Evolutionary conservation across 805 yeast species (phyloP).

Genomic region (Wickerhamiella azyma): DNA sequence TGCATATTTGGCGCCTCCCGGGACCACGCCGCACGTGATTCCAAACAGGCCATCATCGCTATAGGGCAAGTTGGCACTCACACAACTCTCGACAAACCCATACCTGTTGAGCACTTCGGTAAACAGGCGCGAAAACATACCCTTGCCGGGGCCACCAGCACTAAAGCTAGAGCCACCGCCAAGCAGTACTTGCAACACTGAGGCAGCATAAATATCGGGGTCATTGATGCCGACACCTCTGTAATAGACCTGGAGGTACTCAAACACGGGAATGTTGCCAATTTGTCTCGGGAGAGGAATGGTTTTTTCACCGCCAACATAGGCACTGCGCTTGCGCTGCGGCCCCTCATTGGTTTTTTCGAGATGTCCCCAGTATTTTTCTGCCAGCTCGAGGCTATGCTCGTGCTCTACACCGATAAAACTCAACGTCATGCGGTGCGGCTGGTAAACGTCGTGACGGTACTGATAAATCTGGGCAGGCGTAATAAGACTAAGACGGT

Average conservation of each 20-base stretch:
- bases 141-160: slow-evolving; percentile 99
- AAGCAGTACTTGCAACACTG: slow-evolving; percentile 73
- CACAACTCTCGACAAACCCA: slow-evolving; percentile 80
- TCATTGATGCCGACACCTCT: slow-evolving; percentile 75
- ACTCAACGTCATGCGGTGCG: slow-evolving; percentile 72
- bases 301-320: slow-evolving; percentile 47
- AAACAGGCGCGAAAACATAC: slow-evolving; percentile 91
- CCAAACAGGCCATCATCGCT: slow-evolving; percentile 88
- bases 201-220: slow-evolving; percentile 81
- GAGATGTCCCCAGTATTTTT: slow-evolving; percentile 54
- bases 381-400: slow-evolving; percentile 49
- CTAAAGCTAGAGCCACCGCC: slow-evolving; percentile 98
- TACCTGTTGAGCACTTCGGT: slow-evolving; percentile 83
- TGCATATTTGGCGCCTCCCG: slow-evolving; percentile 72
- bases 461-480: slow-evolving; percentile 43
- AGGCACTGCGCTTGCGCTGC: slow-evolving; percentile 30
- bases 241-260: slow-evolving; percentile 74
- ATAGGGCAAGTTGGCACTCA: slow-evolving; percentile 79
- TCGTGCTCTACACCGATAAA: slow-evolving; percentile 74
- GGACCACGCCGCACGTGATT: slow-evolving; percentile 68
- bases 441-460: slow-evolving; percentile 53
- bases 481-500: slow-evolving; percentile 42
- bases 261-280: slow-evolving; percentile 64
- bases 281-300: slow-evolving; percentile 41
- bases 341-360: slow-evolving; percentile 13